phyloP scores from a whole-genome alignment of 75 land plant genomes.

The Gnetum montanum region DNA sequence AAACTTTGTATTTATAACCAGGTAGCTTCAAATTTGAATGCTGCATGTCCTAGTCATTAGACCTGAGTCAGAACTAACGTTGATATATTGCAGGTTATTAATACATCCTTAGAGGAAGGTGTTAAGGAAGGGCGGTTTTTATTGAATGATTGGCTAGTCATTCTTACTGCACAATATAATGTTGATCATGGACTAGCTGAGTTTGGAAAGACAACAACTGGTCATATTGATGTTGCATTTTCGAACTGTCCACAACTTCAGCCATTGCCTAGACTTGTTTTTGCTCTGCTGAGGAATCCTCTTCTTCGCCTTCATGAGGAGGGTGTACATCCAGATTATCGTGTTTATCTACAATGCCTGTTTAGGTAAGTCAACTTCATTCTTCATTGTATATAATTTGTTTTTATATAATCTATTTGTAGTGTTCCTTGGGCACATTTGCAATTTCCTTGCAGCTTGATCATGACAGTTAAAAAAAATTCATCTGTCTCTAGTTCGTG shows the following conservation, averaged over 20 bases:
- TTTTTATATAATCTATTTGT: no score
- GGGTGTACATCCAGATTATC: constrained; percentile 94
- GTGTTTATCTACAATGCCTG: constrained; percentile 92
- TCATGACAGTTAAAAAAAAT: no score
- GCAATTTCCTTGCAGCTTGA: no score
- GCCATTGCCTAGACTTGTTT: constrained; percentile 74
- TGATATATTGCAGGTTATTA: constrained; percentile 61
- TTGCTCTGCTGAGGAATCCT: constrained; percentile 86
- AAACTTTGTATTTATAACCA: no score
- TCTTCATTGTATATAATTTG: no score
- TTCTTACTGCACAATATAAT: constrained; percentile 90
- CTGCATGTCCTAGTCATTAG: no score
- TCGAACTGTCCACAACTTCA: constrained; percentile 81
- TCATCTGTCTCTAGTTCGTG: no score
- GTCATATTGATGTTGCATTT: constrained; percentile 68
- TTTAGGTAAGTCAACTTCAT: constrained; percentile 58
- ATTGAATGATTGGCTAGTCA: constrained; percentile 97
- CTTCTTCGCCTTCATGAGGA: constrained; percentile 92
- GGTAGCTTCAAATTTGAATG: no score
- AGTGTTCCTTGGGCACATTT: no score
- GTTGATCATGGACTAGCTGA: constrained; percentile 62
- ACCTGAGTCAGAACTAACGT: no score
- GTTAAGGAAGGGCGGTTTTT: constrained; percentile 84
- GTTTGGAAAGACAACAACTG: constrained; percentile 41
- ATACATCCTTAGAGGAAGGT: constrained; percentile 91